Base-by-base conservation (phyloP, 1,139 yeast species). In the Diutina catenulata region DNA sequence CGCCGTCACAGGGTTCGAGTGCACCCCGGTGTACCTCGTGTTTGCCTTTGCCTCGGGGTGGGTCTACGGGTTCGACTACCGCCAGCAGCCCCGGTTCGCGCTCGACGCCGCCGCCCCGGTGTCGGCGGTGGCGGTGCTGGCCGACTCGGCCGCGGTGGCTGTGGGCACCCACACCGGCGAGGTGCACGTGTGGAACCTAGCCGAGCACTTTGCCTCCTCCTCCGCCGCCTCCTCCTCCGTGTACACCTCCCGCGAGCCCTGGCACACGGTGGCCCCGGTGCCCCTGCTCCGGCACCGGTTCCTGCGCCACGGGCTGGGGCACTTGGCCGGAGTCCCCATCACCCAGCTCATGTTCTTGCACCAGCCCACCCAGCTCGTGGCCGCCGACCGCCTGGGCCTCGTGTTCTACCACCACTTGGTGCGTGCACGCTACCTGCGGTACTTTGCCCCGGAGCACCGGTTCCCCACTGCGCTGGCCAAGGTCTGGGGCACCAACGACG, bases 11-110 rank as follows among this genome's bases (percentile, higher is more conserved):
- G 19, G 18, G n/a, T 31, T 80, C 7, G 59, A 64, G 3, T 65
- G 77, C 0, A 67, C 76, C 1, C 62, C 75, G 3, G 41, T 59
- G 7, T 62, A 62, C 39, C 62, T 84, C 2, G 74, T 73, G 0
- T 49, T 83, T 10, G 93, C 86, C 2, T 82, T 93, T 0, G 49
- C 66, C 1, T 64, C 64, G 37, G 88, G 88, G 1, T 58, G 53
- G 36, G 62, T 81, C 0, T 53, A 80, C 14, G 61, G 78, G 2
- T 83, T 80, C 52, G 80, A 76, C 49, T 80, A 77, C 47, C 68
- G 67, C 37, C 94, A 83, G 53, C 59, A 54, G 28, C 53, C 76
- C 11, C 59, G 62, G 23, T 59, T 56, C 40, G 58, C 64, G 1
- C 49, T 76, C 35, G 66, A 63, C 1, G 45, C 56, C 28, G 45